Evolutionary conservation across 2,329 filamentous ascomycete species (phyloP).

Genomic region (Salinomyces thailandicus): DNA sequence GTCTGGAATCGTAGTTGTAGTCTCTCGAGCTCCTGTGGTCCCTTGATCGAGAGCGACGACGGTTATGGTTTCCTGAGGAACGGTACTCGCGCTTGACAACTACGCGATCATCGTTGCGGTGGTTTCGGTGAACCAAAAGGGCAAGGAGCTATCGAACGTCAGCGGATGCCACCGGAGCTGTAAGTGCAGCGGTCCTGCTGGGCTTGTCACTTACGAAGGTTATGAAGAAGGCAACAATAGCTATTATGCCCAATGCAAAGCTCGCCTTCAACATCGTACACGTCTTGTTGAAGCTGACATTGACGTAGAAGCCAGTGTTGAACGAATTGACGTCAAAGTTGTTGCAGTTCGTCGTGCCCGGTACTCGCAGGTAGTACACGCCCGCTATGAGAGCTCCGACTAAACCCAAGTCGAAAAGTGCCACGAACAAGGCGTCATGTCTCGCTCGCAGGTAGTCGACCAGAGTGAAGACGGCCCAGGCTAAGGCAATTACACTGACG

Average conservation of each 20-base stretch:
- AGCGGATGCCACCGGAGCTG: too few relatives aligned
- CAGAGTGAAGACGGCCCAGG: slow-evolving; percentile 51
- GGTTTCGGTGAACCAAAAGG: slow-evolving; percentile 39
- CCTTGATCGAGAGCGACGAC: slow-evolving; percentile 26
- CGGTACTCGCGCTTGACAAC: slow-evolving; percentile 44
- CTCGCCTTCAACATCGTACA: slow-evolving; percentile 87
- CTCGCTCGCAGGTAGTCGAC: slow-evolving; percentile 49
- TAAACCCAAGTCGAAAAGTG: slow-evolving; percentile 51
- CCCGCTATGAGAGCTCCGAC: slow-evolving; percentile 53
- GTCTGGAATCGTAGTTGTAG: slow-evolving; percentile 12
- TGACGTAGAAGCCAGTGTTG: slow-evolving; percentile 9
- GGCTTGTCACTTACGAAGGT: slow-evolving; percentile 48
- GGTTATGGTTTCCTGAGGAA: slow-evolving; percentile 32
- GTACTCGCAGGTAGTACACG: slow-evolving; percentile 48
- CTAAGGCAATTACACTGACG: slow-evolving; percentile 49
- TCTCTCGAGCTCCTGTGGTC: slow-evolving; percentile 21
- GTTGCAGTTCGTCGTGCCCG: slow-evolving; percentile 56
- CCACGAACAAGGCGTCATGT: slow-evolving; percentile 50
- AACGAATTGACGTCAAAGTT: slow-evolving; percentile 38
- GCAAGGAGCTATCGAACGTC: slow-evolving; percentile 44
- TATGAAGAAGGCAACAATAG: slow-evolving; percentile 67
- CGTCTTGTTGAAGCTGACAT: slow-evolving; percentile 53
- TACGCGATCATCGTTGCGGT: slow-evolving; percentile 39
- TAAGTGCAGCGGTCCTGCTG: neutral
- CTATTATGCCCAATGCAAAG: slow-evolving; percentile 87